A percentile compares a stretch with the other conserved stretches of the same genome.
These are phyloP conservation scores for Alternaria hordeiaustralica DNA, from an alignment of 2,329 filamentous ascomycete genomes.

Conservation along the genomic window DNA sequence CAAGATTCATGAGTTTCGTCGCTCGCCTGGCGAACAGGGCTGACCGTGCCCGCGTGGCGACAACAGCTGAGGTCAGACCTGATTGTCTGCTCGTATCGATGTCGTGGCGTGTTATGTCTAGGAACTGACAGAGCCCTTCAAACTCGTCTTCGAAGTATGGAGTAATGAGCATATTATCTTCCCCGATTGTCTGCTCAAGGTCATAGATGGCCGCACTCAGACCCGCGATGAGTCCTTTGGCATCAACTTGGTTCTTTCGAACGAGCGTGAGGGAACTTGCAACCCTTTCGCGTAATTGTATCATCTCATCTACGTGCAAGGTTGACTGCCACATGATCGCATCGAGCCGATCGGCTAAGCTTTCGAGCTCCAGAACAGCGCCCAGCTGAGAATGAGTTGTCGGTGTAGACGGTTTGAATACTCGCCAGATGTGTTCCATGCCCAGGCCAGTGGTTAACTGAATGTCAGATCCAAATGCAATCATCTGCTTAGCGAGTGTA, in stretches of 20 bases:
- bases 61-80: conserved; percentile 12
- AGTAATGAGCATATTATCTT: conserved; percentile 32
- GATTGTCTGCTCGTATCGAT: conserved; percentile 2
- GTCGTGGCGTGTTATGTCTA: conserved; percentile 35
- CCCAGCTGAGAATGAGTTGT: conserved; percentile 46
- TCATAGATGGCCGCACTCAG: conserved; percentile 38
- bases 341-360: conserved; percentile 56
- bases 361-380: conserved; percentile 52
- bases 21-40: conserved; percentile 46
- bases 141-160: conserved; percentile 49
- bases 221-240: conserved; percentile 35
- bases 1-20: conserved; percentile 32
- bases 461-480: conserved; percentile 70
- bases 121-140: conserved; percentile 47
- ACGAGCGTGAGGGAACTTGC: conserved; percentile 43
- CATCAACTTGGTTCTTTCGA: conserved; percentile 36
- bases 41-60: conserved; percentile 33
- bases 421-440: conserved; percentile 81
- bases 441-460: conserved; percentile 75
- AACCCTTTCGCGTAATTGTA: conserved; percentile 45
- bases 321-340: conserved; percentile 45
- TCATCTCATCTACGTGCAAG: conserved; percentile 42
- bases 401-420: conserved; percentile 68
- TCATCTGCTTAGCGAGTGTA: conserved; percentile 33
- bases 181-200: conserved; percentile 36